Evolutionary conservation across 192 early-diverging fungal species (phyloP).

Genomic region (Coemansia sp.): DNA sequence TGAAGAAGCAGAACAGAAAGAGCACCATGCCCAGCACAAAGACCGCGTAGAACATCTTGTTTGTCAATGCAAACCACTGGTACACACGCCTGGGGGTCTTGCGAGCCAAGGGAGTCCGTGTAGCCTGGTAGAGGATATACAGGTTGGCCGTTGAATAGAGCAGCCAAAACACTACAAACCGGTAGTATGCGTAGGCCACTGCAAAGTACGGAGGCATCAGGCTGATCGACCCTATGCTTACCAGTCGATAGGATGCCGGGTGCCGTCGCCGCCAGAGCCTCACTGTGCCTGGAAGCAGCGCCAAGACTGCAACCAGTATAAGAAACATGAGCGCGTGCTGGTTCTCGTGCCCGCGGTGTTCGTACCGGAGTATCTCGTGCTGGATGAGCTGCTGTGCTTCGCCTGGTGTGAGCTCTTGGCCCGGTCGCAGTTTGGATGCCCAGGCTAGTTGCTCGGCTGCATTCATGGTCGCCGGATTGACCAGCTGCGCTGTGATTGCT

Average conservation of each 20-base stretch:
- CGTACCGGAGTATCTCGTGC: slow-evolving; percentile 24
- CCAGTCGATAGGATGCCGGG: slow-evolving; percentile 32
- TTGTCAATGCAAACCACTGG: slow-evolving; percentile 47
- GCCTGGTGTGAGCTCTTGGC: slow-evolving; percentile 15
- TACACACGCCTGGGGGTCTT: slow-evolving; percentile 45
- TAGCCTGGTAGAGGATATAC: slow-evolving; percentile 36
- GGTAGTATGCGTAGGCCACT: slow-evolving; percentile 23
- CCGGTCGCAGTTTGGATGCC: slow-evolving; percentile 22
- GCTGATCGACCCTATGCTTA: slow-evolving; percentile 39
- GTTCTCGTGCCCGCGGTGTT: slow-evolving; percentile 34
- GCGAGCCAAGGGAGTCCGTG: slow-evolving; percentile 29
- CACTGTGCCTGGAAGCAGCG: slow-evolving; percentile 37
- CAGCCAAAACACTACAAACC: slow-evolving; percentile 37
- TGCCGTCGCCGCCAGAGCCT: slow-evolving; percentile 37
- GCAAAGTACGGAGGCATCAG: slow-evolving; percentile 49
- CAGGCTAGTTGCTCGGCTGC: slow-evolving; percentile 19
- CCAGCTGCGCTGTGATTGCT: background rate
- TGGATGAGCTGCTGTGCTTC: slow-evolving; percentile 14
- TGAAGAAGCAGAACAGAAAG: slow-evolving; percentile 36
- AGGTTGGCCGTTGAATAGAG: slow-evolving; percentile 25
- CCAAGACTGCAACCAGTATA: slow-evolving; percentile 32
- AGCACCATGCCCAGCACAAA: slow-evolving; percentile 27
- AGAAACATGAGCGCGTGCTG: slow-evolving; percentile 42
- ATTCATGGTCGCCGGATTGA: slow-evolving; percentile 14
- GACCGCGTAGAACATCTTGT: slow-evolving; percentile 42